Conservation (phyloP, 2,329 filamentous ascomycete genomes). For the Paradendryphiella salina region DNA sequence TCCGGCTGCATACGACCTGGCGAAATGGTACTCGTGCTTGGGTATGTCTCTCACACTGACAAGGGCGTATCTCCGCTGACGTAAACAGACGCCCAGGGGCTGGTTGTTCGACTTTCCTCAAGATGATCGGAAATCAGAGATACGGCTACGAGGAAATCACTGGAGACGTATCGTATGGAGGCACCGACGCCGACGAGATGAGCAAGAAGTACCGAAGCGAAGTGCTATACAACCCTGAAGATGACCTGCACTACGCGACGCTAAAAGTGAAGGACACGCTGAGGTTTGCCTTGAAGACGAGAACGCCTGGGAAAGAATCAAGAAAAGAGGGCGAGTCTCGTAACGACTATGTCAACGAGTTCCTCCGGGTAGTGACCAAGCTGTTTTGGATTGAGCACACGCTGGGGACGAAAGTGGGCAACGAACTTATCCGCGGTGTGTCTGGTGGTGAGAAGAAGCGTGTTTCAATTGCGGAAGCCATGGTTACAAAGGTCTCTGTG, state of each 20-base stretch:
- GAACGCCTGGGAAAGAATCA: slow-evolving; percentile 65
- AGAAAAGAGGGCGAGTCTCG: slow-evolving; percentile 65
- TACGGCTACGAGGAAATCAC: slow-evolving; percentile 61
- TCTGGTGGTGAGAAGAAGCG: slow-evolving; percentile 56
- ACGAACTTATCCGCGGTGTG: slow-evolving; percentile 70
- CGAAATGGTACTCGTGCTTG: slow-evolving; percentile 72
- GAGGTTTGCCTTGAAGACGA: slow-evolving; percentile 69
- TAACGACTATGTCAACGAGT: slow-evolving; percentile 62
- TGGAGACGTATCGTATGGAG: slow-evolving; percentile 61
- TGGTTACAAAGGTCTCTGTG: slow-evolving; percentile 49
- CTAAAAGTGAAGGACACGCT: slow-evolving; percentile 75
- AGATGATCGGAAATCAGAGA: slow-evolving; percentile 67
- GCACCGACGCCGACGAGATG: slow-evolving; percentile 57
- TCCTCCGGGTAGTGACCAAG: slow-evolving; percentile 69
- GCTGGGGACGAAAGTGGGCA: slow-evolving; percentile 72
- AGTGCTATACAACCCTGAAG: slow-evolving; percentile 75
- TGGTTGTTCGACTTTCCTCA: slow-evolving; percentile 72
- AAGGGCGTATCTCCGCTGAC: neutral
- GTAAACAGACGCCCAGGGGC: slow-evolving; percentile 59
- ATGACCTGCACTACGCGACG: slow-evolving; percentile 77
- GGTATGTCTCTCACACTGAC: slow-evolving; percentile 32
- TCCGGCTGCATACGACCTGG: slow-evolving; percentile 72
- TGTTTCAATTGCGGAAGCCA: slow-evolving; percentile 54
- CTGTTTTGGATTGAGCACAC: slow-evolving; percentile 74
- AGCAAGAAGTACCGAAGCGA: slow-evolving; percentile 65